Conservation (phyloP, 23 red algal genomes). For the Agarophyton chilense region DNA sequence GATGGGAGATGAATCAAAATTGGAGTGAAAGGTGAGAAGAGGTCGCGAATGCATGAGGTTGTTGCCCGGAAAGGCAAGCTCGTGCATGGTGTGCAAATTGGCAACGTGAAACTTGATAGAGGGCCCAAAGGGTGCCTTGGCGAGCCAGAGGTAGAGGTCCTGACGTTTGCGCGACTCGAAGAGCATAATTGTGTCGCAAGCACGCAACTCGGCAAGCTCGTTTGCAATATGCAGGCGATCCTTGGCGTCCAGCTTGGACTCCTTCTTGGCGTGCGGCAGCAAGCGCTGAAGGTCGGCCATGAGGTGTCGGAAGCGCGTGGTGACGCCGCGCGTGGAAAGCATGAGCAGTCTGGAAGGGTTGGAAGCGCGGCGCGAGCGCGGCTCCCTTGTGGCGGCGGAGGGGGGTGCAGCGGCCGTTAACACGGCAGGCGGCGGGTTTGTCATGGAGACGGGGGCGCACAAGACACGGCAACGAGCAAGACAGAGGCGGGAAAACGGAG, state of each 20-base stretch:
- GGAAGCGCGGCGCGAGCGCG: background rate
- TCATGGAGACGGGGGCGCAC: too few relatives aligned
- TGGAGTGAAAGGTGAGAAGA: slow-evolving; percentile 83
- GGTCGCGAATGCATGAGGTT: slow-evolving; percentile 83
- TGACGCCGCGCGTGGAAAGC: slow-evolving; percentile 88
- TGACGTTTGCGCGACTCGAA: slow-evolving; percentile 91
- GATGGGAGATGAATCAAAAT: slow-evolving; percentile 64
- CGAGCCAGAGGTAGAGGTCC: slow-evolving; percentile 96
- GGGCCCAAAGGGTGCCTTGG: slow-evolving; percentile 86
- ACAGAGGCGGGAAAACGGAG: background rate
- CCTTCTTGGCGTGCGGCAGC: slow-evolving; percentile 91
- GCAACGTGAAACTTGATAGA: slow-evolving; percentile 81
- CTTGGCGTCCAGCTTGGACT: slow-evolving; percentile 97
- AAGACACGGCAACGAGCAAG: too few relatives aligned
- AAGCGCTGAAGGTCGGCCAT: slow-evolving; percentile 88
- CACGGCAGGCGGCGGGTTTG: background rate
- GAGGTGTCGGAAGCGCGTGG: slow-evolving; percentile 84
- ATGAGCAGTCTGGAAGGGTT: slow-evolving; percentile 56
- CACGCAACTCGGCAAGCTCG: slow-evolving; percentile 86
- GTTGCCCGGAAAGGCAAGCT: slow-evolving; percentile 93
- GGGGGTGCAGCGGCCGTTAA: background rate
- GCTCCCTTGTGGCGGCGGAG: background rate
- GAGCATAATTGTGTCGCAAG: slow-evolving; percentile 76
- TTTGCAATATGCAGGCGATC: slow-evolving; percentile 86
- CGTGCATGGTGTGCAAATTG: slow-evolving; percentile 98